Conservation (phyloP, 805 yeast species). For the Starmera caribaea region DNA sequence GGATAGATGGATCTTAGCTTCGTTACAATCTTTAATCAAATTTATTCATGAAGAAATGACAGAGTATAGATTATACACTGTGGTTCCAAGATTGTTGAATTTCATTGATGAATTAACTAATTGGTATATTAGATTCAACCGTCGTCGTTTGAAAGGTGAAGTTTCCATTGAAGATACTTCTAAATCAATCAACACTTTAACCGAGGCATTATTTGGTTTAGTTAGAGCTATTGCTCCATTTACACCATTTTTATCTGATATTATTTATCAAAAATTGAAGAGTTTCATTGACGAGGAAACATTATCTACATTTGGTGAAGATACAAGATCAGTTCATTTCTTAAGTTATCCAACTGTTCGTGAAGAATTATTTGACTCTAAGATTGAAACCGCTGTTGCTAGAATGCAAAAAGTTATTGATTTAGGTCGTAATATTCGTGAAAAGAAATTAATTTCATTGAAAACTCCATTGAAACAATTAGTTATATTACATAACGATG, state of each 20-base stretch:
- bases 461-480: slow-evolving; percentile 90
- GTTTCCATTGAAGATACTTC: slow-evolving; percentile 77
- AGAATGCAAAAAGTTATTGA: slow-evolving; percentile 98
- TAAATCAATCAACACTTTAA: slow-evolving; percentile 81
- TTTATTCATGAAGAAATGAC: slow-evolving; percentile 86
- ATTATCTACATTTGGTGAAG: slow-evolving; percentile 41
- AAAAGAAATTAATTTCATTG: slow-evolving; percentile 85
- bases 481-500: slow-evolving; percentile 77
- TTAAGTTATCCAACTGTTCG: slow-evolving; percentile 81
- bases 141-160: slow-evolving; percentile 96
- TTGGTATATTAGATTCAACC: slow-evolving; percentile 98
- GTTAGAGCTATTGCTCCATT: slow-evolving; percentile 98
- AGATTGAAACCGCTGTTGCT: slow-evolving; percentile 77
- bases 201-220: slow-evolving; percentile 82
- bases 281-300: slow-evolving; percentile 50
- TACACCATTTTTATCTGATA: slow-evolving; percentile 92
- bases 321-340: slow-evolving; percentile 86
- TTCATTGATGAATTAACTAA: slow-evolving; percentile 93
- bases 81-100: slow-evolving; percentile 82
- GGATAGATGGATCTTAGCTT: slow-evolving; percentile 97
- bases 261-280: slow-evolving; percentile 70
- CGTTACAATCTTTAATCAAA: slow-evolving; percentile 84
- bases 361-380: slow-evolving; percentile 69
- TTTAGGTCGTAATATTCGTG: slow-evolving; percentile 92
- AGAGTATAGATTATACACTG: slow-evolving; percentile 86